Conservation (phyloP, 495 filamentous ascomycete genomes). For the Penicillium cinerascens region DNA sequence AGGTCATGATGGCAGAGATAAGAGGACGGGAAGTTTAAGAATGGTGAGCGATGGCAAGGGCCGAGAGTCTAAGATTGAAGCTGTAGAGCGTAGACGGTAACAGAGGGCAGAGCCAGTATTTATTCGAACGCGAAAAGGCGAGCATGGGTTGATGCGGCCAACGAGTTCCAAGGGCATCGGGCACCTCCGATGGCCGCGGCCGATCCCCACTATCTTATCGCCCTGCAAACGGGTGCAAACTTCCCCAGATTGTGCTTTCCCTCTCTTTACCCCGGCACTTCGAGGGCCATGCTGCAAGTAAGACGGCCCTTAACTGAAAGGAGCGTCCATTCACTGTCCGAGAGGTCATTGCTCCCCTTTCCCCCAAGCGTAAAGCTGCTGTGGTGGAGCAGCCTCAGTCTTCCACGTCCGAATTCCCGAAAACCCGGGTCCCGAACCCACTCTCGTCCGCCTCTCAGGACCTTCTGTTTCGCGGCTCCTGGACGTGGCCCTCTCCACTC, state of each 20-base stretch:
- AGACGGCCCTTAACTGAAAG: not conserved
- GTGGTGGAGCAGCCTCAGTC: constrained; percentile 4
- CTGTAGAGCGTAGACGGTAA: not conserved
- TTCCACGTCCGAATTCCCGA: constrained; percentile 17
- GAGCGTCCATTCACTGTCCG: not conserved
- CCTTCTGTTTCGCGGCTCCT: not conserved
- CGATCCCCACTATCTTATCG: constrained; percentile 36
- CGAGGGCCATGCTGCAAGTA: not conserved
- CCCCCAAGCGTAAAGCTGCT: not conserved
- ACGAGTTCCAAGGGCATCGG: constrained; percentile 26
- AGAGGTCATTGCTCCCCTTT: not conserved
- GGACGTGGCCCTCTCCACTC: constrained; percentile 1
- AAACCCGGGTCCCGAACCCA: constrained; percentile 19
- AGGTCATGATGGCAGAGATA: constrained; percentile 21
- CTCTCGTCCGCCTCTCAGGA: not conserved
- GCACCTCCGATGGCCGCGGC: constrained; percentile 46
- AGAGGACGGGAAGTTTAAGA: constrained; percentile 1
- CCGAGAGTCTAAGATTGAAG: not conserved
- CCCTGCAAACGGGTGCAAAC: not conserved
- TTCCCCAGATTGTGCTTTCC: not conserved
- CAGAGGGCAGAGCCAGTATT: constrained; percentile 4
- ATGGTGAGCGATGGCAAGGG: not conserved
- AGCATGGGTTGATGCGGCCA: constrained; percentile 18
- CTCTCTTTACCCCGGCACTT: not conserved
- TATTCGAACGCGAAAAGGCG: constrained; percentile 7